Evolutionary conservation across 768 basidiomycete species (phyloP), one percentile per base, ranked within the genome.

Genomic region (Hericium alpestre): DNA sequence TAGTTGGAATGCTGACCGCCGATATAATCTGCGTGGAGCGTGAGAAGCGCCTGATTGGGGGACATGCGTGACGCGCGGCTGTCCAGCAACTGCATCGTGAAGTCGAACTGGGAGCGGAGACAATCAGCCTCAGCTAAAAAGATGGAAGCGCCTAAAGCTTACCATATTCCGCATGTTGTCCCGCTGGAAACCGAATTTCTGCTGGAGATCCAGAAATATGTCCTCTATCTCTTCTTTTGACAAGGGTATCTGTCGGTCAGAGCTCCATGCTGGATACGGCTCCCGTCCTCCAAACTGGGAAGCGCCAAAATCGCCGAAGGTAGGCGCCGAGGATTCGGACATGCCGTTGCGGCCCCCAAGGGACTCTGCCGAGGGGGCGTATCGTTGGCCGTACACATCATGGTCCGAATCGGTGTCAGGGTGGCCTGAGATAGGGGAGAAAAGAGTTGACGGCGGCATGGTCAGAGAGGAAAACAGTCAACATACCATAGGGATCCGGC

Each of bases 211-310:
- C 53, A 97, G 81, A 68, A 98, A 91, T 52, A 99, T 91, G 68
- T 99, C 96, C 70, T 98, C 95, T 56, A 98, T 97, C 75, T 97
- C 96, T 71, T 99, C 96, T 76, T 98, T 97, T 18, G 93, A 94
- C 13, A 99, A 76, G n/a, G 95, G 95, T 59, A 97, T 96, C 63
- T 89, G 84, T 13, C 90, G 85, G 53, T 98, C 96, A 41, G 83
- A 71, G 10, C 83, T 84, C 96, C 96, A 99, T 1, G 95, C 93
- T 0, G 95, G 90, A 67, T 97, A 97, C 40, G 92, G 83, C 64
- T 97, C 93, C 50, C 84, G 81, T 5, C 67, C 79, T 55, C 81
- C 81, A 25, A 54, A 63, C 16, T 58, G 60, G 3, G 79, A 70
- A 12, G 76, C 74, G 39, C 71, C 71, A 58, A 83, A 82, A 55